Conservation (phyloP, 169 alveolate species). For the Eimeria brunetti region DNA sequence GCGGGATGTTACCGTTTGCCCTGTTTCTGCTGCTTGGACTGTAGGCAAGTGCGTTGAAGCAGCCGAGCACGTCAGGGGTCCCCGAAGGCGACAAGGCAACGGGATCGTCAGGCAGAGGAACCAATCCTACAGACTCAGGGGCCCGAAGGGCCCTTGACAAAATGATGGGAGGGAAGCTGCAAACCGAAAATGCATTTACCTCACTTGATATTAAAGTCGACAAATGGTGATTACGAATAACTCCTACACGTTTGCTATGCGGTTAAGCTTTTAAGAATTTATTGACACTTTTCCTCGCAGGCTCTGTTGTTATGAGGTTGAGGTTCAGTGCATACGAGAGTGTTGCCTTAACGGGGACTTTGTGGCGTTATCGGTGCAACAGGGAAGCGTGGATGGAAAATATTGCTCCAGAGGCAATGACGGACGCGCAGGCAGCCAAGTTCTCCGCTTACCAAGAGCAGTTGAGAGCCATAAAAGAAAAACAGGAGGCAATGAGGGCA, state of each 20-base stretch:
- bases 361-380: neutral
- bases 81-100: conserved; percentile 16
- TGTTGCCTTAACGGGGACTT: neutral
- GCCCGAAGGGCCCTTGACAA: conserved; percentile 67
- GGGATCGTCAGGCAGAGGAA: neutral
- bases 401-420: conserved; percentile 76
- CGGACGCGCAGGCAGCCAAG: conserved; percentile 71
- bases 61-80: neutral
- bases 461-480: conserved; percentile 27
- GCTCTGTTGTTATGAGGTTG: neutral
- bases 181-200: conserved; percentile 64
- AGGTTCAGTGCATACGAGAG: no score
- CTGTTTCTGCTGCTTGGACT: neutral
- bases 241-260: neutral
- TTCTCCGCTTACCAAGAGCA: conserved; percentile 68
- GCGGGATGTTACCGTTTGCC: neutral
- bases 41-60: conserved; percentile 27
- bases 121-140: conserved; percentile 59
- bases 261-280: neutral
- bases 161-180: conserved; percentile 81
- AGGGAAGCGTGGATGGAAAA: conserved; percentile 82
- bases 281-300: neutral
- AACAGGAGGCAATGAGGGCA: conserved; percentile 63
- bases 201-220: conserved; percentile 69
- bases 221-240: neutral